Evolutionary conservation across 2,329 filamentous ascomycete species (phyloP), one percentile per base, ranked within the genome.

Genomic region (Fusarium staphyleae): DNA sequence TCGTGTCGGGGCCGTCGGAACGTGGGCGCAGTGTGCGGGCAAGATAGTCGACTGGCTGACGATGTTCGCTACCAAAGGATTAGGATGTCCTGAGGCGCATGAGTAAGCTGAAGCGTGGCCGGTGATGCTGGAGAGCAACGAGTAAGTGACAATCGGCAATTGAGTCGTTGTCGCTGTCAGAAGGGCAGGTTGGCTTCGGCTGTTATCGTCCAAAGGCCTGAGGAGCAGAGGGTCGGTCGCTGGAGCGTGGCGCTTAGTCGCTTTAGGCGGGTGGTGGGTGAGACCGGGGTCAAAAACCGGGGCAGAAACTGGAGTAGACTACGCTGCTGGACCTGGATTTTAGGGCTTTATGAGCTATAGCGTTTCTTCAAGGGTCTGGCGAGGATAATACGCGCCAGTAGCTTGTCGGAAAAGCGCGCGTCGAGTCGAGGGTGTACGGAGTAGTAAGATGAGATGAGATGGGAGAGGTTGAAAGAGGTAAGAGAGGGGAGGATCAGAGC

Each of bases 271-370:
- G 57, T 36, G 30, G 30, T 24, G 41, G 53, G 52, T 19, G 45
- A 61, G 60, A 55, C 58, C 59, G 58, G 58, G 58, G 57, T 62
- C 48, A 30, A 62, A 61, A 61, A 61, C 53, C 41, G 57, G 58
- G 58, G 58, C 57, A 12, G n/a, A 30, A 15, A 46, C 33, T 37
- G 24, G 43, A 47, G 35, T 26, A 35, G 29, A 49, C 47, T 36
- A 24, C 26, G 49, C 43, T 19, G 57, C 53, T 48, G 26, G 54
- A 9, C 43, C 22, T 26, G 22, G 22, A 11, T 22, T 22, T 4
- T 14, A 18, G 15, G 43, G 32, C 43, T 32, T 42, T 45, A 32
- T 45, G 49, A 53, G 48, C 45, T 44, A 36, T 26, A 24, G 34
- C 44, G 32, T 34, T 24, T 29, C 26, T 36, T 26, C 12, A 11